Conservation (phyloP, 1,284 basidiomycete species). For the Cystobasidiaceae sp. region DNA sequence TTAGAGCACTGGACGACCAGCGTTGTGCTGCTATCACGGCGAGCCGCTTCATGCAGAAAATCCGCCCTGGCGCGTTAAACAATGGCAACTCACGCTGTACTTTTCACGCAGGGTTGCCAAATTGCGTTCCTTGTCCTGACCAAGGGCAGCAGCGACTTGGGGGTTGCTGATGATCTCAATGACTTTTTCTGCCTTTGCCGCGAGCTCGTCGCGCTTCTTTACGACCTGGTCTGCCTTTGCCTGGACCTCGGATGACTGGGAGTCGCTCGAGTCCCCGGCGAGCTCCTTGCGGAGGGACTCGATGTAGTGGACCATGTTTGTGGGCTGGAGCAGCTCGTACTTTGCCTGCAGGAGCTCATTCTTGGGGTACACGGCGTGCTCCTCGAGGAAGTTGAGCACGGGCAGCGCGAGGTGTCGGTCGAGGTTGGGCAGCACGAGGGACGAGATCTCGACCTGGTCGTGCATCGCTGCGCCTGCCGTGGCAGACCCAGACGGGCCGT, state of each 20-base stretch:
- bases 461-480: conserved; percentile 6
- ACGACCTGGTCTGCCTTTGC: conserved; percentile 67
- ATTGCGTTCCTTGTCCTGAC: conserved; percentile 96
- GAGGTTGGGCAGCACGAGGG: conserved; percentile 63
- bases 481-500: neutral
- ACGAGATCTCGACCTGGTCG: conserved; percentile 58
- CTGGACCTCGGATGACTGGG: neutral
- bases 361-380: conserved; percentile 65
- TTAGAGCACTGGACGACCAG: too few relatives aligned
- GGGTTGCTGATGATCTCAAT: conserved; percentile 95
- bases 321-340: conserved; percentile 94
- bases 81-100: conserved; percentile 69
- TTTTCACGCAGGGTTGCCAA: conserved; percentile 88
- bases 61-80: too few relatives aligned
- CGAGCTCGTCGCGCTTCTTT: conserved; percentile 65
- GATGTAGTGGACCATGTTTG: conserved; percentile 88
- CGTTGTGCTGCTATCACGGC: too few relatives aligned
- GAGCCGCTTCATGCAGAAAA: too few relatives aligned
- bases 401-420: conserved; percentile 93
- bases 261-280: conserved; percentile 9
- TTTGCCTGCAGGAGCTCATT: conserved; percentile 75
- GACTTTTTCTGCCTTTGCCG: conserved; percentile 84
- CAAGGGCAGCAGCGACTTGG: conserved; percentile 79
- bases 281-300: conserved; percentile 41
- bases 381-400: conserved; percentile 76